Evolutionary conservation across 352 stramenopile species (phyloP), one percentile per base, ranked within the genome.

Genomic region (Pythium brachiatum): DNA sequence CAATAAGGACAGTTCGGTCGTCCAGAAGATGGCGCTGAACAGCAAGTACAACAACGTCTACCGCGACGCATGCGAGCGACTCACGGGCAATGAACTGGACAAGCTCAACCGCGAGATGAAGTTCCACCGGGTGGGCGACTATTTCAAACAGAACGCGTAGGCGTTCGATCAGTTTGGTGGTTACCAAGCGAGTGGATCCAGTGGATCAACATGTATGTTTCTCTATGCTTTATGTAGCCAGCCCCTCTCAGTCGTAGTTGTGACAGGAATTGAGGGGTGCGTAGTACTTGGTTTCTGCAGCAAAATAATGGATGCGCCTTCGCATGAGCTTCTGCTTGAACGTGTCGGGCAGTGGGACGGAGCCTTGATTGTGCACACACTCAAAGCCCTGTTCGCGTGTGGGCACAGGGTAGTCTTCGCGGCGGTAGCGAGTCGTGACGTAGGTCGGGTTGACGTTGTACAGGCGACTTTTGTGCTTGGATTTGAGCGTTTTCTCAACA

Each of bases 391-490:
- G 58, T 25, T 72, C 18, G 12, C 65, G 52, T 1, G 57, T 61
- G 12, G 65, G 58, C 31, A 68, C 55, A 1, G 58, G 65, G n/a
- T 71, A 71, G 18, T 61, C 55, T 23, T 21, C 67, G 2, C 76
- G 78, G 21, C 52, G 53, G 55, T 85, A 76, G 21, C 77, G 68
- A 34, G 78, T 74, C 9, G 73, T 76, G 41, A 89, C 74, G 64
- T 90, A 70, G 1, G 70, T 85, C 41, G 81, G 83, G 18, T 82
- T 83, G 12, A 68, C 60, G 53, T 86, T 87, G 64, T 78, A 87
- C 32, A 88, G 34, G 34, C 67, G 79, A 44, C 82, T 83, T 9
- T 66, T 64, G 18, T 68, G 43, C 39, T 66, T 71, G 21, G 38
- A 60, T 18, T 44, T 54, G 1, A 64, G 50, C 2, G 57, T 73